Percentiles rank a stretch among this genome's conserved stretches.
These are phyloP conservation scores for Trapa bicornis DNA, from an alignment of 345 rosid genomes.

Conservation along the genomic window DNA sequence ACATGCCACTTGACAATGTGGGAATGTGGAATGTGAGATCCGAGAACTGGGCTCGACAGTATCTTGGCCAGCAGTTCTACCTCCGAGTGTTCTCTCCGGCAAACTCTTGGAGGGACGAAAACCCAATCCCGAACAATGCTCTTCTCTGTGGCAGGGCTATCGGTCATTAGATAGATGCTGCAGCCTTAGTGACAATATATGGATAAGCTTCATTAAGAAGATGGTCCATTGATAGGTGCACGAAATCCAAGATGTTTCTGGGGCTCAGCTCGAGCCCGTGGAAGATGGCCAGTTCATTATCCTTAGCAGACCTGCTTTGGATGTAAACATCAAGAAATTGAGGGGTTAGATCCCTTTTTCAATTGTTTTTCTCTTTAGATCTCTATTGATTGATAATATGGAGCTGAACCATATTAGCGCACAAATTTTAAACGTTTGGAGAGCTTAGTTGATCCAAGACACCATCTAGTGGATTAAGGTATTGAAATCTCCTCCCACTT, in stretches of 20 bases:
- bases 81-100: slow-evolving; percentile 39
- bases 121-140: slow-evolving; percentile 50
- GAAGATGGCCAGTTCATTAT: neutral
- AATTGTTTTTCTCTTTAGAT: too few species aligned
- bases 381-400: too few species aligned
- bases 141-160: slow-evolving; percentile 47
- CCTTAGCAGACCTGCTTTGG: too few species aligned
- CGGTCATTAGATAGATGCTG: slow-evolving; percentile 15
- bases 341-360: too few species aligned
- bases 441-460: too few species aligned
- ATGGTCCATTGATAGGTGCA: too few species aligned
- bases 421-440: too few species aligned
- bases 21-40: slow-evolving; percentile 80
- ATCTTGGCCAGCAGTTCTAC: slow-evolving; percentile 65
- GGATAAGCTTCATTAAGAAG: neutral
- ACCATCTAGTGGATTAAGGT: too few species aligned
- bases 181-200: neutral
- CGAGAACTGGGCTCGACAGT: slow-evolving; percentile 55
- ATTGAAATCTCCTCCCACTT: too few species aligned
- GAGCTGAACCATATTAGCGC: too few species aligned
- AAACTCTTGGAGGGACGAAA: slow-evolving; percentile 57
- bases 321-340: too few species aligned
- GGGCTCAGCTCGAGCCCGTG: slow-evolving; percentile 3
- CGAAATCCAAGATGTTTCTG: neutral
- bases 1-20: slow-evolving; percentile 59